Base-by-base conservation (phyloP, 805 yeast genomes). In the Kodamaea kakaduensis region DNA sequence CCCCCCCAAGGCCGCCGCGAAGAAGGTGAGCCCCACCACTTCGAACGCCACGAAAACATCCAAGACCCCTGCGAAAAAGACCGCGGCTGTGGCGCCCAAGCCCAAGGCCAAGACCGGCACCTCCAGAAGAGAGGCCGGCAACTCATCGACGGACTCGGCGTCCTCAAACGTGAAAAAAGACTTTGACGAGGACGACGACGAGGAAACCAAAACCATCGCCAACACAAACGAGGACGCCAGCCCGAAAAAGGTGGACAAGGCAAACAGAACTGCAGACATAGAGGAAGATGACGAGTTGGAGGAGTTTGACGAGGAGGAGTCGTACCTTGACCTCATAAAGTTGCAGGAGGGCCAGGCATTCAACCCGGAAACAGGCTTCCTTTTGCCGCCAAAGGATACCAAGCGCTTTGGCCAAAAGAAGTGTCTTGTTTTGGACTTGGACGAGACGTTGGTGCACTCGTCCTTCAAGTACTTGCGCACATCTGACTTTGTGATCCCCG, bases 401-500 rank as follows among this genome's bases (percentile, higher is more conserved):
- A 50, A 58, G 6, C 56, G 61, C 31, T 70, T 83, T 37, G 64
- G 70, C 33, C 74, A 75, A 37, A 80, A 84, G 40, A 93, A 93
- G 59, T 89, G 97, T 59, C 71, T 93, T 21, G 84, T 93, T 9
- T 69, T 93, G 36, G 99, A 93, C 61, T 67, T 93, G 44, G 98
- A 93, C 60, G 98, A 93, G 61, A 93, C 98, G 2, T 73, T 93
- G 40, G 98, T 93, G 20, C 99, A 93, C 59, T 85, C 96, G 1
- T 82, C 95, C 5, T 93, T 93, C 69, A 89, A 90, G 59, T 87
- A 82, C 58, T 73, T 93, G 38, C 77, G 94, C 41, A 83, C 88
- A 29, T 95, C 96, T 1, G 99, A 93, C 62, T 93, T 93, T 62
- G 94, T 94, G 31, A 86, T 93, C 32, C 97, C 98, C 10, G 98